Base-by-base conservation (phyloP, 169 alveolate species). In the Babesia ovata region DNA sequence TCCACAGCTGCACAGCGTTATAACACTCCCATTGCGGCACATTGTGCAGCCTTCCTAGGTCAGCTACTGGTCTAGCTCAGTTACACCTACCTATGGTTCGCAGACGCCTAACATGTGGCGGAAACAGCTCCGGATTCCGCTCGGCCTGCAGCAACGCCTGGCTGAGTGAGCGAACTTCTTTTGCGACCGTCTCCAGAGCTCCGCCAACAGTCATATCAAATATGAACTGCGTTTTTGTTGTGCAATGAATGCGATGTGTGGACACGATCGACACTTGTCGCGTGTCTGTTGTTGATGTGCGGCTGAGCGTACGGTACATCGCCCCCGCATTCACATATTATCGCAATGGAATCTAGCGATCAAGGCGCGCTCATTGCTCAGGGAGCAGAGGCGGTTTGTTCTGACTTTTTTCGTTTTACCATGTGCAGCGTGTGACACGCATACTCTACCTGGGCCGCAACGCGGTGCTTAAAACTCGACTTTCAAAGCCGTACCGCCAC, bases 401-500 rank as follows among this genome's bases (percentile, higher is more conserved):
- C 24, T 45, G 7, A 10, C 0, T 12, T 1, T 7, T 14, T 56
- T 8, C 39, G 39, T 19, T 57, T 0, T 13, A 71, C 33, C 22
- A 11, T 46, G 21, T 21, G 59, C 70, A 71, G 81, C 13, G 50
- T 4, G 81, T 71, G 22, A 57, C 53, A 0, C 56, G 58, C 62
- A 36, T 56, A 14, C 24, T 14, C 61, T 81, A 63, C 56, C 62
- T 85, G 21, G 92, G 92, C 39, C 73, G 76, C 36, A 75, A 78
- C 24, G 85, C 88, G 26, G 91, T 85, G 29, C 75, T 85, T 53
- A 88, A 88, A 53, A 82, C 75, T 36, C 56, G 90, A 36, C 73
- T 76, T 46, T 46, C 70, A 36, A 88, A 88, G 81, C 39, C 17
- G 45, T 88, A 83, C 58, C 82, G 93, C 33, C 93, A 88, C 75